Percentiles rank a stretch among this genome's conserved stretches.
phyloP scores from a whole-genome alignment of 805 yeast genomes.

The Brettanomyces bruxellensis region DNA sequence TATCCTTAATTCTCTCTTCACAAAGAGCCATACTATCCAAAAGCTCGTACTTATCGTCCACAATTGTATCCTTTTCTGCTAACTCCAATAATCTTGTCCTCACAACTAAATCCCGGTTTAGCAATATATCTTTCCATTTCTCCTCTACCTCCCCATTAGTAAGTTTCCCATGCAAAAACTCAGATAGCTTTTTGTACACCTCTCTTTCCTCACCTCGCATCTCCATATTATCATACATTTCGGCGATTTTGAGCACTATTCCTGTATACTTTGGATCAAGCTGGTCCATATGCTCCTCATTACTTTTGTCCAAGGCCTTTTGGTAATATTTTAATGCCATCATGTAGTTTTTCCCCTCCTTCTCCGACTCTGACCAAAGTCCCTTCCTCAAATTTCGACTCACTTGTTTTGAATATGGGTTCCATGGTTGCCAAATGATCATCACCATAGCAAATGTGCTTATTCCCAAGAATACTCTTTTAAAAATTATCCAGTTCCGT shows the following conservation, averaged over 20 bases:
- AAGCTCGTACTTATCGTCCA: slow-evolving; percentile 12
- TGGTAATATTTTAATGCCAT: slow-evolving; percentile 66
- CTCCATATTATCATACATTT: slow-evolving; percentile 69
- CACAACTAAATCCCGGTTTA: slow-evolving; percentile 22
- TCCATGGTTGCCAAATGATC: slow-evolving; percentile 28
- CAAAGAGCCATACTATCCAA: slow-evolving; percentile 20
- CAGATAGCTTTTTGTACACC: slow-evolving; percentile 31
- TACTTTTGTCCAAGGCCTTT: slow-evolving; percentile 61
- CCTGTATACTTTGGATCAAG: slow-evolving; percentile 82
- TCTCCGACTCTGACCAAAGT: slow-evolving; percentile 74
- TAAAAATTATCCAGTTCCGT: slow-evolving; percentile 8
- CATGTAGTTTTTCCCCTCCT: slow-evolving; percentile 51
- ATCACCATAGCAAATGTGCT: slow-evolving; percentile 12
- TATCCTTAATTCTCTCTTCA: slow-evolving; percentile 12
- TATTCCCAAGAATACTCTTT: slow-evolving; percentile 10
- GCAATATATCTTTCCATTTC: slow-evolving; percentile 15
- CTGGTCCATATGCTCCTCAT: slow-evolving; percentile 43
- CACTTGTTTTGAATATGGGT: slow-evolving; percentile 32
- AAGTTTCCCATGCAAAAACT: slow-evolving; percentile 20
- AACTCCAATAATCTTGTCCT: slow-evolving; percentile 18
- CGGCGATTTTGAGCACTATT: slow-evolving; percentile 76
- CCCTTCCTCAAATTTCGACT: slow-evolving; percentile 68
- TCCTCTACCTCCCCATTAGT: slow-evolving; percentile 14
- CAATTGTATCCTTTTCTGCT: slow-evolving; percentile 6
- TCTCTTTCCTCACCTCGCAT: slow-evolving; percentile 55